Conservation (phyloP, 805 yeast genomes). For the Metschnikowia noctiluminum region DNA sequence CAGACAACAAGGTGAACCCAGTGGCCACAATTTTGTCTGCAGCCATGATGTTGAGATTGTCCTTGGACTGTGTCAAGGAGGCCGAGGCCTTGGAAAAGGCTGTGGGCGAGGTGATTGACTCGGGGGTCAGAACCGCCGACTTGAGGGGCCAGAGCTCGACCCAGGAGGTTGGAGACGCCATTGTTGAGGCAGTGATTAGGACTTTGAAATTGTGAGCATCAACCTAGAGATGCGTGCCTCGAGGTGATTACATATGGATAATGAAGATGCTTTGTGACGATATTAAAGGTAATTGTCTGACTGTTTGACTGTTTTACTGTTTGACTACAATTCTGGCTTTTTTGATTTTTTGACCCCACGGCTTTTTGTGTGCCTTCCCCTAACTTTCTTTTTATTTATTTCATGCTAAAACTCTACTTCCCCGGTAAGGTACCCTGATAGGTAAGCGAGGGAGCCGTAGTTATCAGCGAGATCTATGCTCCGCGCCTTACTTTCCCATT, state of each 20-base stretch:
- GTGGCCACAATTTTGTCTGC: conserved; percentile 92
- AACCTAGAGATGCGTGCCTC: too few species aligned
- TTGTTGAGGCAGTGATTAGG: conserved; percentile 67
- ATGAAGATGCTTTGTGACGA: too few species aligned
- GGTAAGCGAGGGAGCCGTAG: conserved; percentile 31
- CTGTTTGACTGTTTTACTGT: too few species aligned
- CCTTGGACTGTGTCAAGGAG: conserved; percentile 77
- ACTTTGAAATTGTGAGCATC: conserved; percentile 34
- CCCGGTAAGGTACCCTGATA: conserved; percentile 32
- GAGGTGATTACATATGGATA: too few species aligned
- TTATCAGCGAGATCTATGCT: conserved; percentile 11
- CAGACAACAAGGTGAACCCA: conserved; percentile 86
- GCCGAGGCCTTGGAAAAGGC: conserved; percentile 89
- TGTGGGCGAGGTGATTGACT: conserved; percentile 75
- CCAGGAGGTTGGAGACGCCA: conserved; percentile 90
- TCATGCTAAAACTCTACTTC: conserved; percentile 9
- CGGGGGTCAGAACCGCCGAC: conserved; percentile 88
- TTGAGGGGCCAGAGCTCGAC: conserved; percentile 83
- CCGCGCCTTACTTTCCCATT: not conserved
- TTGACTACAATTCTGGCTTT: too few species aligned
- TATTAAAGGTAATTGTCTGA: too few species aligned
- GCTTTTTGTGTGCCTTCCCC: too few species aligned
- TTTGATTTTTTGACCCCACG: too few species aligned
- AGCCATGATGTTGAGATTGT: conserved; percentile 95
- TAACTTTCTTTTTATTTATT: too few species aligned